Evolutionary conservation across 2,329 filamentous ascomycete species (phyloP).

Genomic region (Neopestalotiopsis rosae): DNA sequence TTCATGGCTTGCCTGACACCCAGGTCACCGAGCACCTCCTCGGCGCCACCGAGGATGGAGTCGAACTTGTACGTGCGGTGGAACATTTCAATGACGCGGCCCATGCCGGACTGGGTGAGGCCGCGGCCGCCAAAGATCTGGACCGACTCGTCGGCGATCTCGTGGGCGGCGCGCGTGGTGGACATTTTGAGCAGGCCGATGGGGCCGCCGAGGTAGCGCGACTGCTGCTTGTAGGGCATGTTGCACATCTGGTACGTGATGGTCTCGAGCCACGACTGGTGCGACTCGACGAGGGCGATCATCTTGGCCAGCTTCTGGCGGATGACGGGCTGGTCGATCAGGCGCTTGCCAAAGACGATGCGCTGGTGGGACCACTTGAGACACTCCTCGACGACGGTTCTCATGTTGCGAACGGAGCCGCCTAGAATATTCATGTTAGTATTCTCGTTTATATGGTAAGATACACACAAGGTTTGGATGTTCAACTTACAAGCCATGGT

Average conservation of each 20-base stretch:
- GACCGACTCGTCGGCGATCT: constrained; percentile 82
- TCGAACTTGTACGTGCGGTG: constrained; percentile 85
- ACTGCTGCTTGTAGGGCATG: constrained; percentile 80
- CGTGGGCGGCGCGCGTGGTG: constrained; percentile 76
- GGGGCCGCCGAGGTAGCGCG: constrained; percentile 76
- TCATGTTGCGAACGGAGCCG: constrained; percentile 42
- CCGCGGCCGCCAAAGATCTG: constrained; percentile 87
- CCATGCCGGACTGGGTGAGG: constrained; percentile 84
- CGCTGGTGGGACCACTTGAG: constrained; percentile 90
- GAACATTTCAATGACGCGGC: constrained; percentile 82
- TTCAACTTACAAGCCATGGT: constrained; percentile 67
- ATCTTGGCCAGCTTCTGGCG: constrained; percentile 87
- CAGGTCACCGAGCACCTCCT: constrained; percentile 82
- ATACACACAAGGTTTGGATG: not conserved
- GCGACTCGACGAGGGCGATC: constrained; percentile 82
- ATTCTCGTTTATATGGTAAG: not conserved
- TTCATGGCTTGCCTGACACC: constrained; percentile 85
- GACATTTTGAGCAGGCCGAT: constrained; percentile 85
- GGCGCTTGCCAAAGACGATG: constrained; percentile 80
- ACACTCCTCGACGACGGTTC: constrained; percentile 66
- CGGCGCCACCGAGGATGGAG: constrained; percentile 78
- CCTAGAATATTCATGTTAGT: constrained; percentile 19
- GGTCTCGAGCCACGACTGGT: constrained; percentile 84
- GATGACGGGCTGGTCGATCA: constrained; percentile 85
- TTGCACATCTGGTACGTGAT: constrained; percentile 89